Evolutionary conservation across 169 alveolate genomes (phyloP), one percentile per base, ranked within the genome.

Genomic region (Theileria annulata): DNA sequence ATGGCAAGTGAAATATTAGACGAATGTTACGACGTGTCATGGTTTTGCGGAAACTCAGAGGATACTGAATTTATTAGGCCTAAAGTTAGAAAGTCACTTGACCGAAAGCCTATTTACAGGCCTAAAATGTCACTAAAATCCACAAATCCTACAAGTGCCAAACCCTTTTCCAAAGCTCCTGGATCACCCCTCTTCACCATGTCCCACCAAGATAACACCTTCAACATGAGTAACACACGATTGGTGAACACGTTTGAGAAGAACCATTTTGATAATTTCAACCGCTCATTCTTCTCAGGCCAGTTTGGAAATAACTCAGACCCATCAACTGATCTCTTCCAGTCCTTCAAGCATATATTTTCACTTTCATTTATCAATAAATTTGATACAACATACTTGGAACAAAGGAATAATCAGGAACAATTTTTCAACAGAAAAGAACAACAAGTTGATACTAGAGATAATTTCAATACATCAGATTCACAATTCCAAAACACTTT

Each of bases 21-120:
- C 23, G 89, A 82, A 71, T 82, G 89, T 75, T 82, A 82, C 71
- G 80, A 56, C 35, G 89, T 76, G 4, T 75, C 74, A 27, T 82
- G 89, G 89, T 60, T 82, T 25, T 72, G 72, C 35, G 79, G 71
- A 58, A 54, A 73, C 68, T 49, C 25, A 3, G 17, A 71, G 17
- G 85, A 49, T 0, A 23, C 54, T 51, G 75, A 67, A n/a, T 82
- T 82, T 37, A 71, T 75, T 17, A 71, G 85, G 47, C 89, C 89
- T 8, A 47, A 75, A n/a, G 86, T 75, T 17, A 78, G 89, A 56
- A 75, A 77, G 58, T 72, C 75, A 25, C 51, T 64, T 0, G 74
- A 47, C 33, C 72, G 86, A 27, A 82, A 82, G 62, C 80, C 89
- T 9, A 60, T 82, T 8, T 82, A 82, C 64, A 33, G 85, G 31